Percentiles rank a stretch among this genome's conserved stretches.
These are phyloP conservation scores for Mucor velutinosus DNA, from an alignment of 371 early-diverging fungal species.

Conservation along the genomic window DNA sequence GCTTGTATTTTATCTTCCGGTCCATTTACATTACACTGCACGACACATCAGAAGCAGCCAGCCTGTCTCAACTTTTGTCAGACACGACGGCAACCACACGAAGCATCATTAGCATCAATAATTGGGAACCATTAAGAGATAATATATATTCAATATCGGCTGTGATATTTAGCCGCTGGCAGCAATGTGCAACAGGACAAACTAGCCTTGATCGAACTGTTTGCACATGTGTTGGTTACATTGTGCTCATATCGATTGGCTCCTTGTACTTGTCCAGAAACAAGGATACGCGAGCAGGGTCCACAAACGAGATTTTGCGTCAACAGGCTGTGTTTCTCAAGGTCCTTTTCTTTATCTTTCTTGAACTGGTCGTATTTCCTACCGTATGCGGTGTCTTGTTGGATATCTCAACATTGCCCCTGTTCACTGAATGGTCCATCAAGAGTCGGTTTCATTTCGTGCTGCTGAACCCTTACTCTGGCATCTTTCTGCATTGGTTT, in stretches of 20 bases:
- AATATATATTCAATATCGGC: slow-evolving; percentile 10
- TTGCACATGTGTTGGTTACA: slow-evolving; percentile 39
- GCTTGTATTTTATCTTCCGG: slow-evolving; percentile 5
- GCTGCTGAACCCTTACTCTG: slow-evolving; percentile 62
- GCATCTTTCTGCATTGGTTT: slow-evolving; percentile 83
- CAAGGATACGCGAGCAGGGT: slow-evolving; percentile 30
- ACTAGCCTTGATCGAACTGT: slow-evolving; percentile 31
- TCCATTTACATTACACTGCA: slow-evolving; percentile 11
- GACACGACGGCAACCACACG: slow-evolving; percentile 5
- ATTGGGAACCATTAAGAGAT: slow-evolving; percentile 2
- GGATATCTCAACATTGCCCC: slow-evolving; percentile 73
- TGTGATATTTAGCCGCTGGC: slow-evolving; percentile 24
- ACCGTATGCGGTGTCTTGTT: slow-evolving; percentile 78
- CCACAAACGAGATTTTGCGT: slow-evolving; percentile 42
- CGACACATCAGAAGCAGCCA: slow-evolving; percentile 1
- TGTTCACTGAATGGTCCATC: slow-evolving; percentile 64
- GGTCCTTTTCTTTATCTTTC: slow-evolving; percentile 71
- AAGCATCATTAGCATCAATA: neutral
- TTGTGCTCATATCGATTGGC: slow-evolving; percentile 33
- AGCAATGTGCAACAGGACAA: slow-evolving; percentile 33
- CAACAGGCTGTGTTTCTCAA: slow-evolving; percentile 56
- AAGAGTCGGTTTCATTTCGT: slow-evolving; percentile 57
- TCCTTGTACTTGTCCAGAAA: slow-evolving; percentile 40
- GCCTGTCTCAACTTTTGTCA: neutral
- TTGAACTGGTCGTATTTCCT: slow-evolving; percentile 85